phyloP scores from a whole-genome alignment of 2,329 filamentous ascomycete genomes.

The Drechslerella stenobrocha region DNA sequence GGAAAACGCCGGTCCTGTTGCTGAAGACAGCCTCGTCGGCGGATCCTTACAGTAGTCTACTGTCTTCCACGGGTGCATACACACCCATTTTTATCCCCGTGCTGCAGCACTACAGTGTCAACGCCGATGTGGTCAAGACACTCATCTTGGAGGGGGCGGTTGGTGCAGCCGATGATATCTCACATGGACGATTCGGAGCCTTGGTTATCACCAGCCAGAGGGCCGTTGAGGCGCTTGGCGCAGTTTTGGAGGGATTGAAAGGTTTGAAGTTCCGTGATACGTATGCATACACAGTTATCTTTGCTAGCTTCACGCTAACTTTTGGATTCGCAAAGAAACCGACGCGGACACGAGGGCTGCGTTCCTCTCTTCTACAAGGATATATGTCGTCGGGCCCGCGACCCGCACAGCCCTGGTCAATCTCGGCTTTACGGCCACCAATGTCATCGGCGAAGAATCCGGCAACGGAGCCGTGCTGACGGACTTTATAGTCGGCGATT shows the following conservation, averaged over 20 bases:
- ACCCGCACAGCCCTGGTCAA: constrained; percentile 72
- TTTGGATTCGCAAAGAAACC: constrained; percentile 25
- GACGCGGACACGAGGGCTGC: constrained; percentile 58
- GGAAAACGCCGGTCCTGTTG: constrained; percentile 64
- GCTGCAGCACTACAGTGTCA: constrained; percentile 70
- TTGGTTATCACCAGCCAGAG: constrained; percentile 82
- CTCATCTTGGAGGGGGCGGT: constrained; percentile 61
- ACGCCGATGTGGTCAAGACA: constrained; percentile 57
- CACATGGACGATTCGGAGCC: constrained; percentile 65
- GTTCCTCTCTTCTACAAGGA: constrained; percentile 62
- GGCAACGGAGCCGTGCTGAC: constrained; percentile 84
- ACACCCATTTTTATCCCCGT: constrained; percentile 74
- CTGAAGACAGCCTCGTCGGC: constrained; percentile 75
- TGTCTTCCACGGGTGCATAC: constrained; percentile 62
- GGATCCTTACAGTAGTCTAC: constrained; percentile 73
- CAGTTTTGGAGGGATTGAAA: constrained; percentile 64
- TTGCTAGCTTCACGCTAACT: constrained; percentile 11
- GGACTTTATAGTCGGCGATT: constrained; percentile 76
- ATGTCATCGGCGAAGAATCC: constrained; percentile 76
- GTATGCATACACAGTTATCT: constrained; percentile 23
- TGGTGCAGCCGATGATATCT: constrained; percentile 56
- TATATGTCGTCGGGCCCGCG: constrained; percentile 81
- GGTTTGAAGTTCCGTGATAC: constrained; percentile 54
- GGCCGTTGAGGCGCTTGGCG: constrained; percentile 75
- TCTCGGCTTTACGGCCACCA: constrained; percentile 59